phyloP scores from a whole-genome alignment of 2,329 filamentous ascomycete species.

The Fusarium sambucinum region DNA sequence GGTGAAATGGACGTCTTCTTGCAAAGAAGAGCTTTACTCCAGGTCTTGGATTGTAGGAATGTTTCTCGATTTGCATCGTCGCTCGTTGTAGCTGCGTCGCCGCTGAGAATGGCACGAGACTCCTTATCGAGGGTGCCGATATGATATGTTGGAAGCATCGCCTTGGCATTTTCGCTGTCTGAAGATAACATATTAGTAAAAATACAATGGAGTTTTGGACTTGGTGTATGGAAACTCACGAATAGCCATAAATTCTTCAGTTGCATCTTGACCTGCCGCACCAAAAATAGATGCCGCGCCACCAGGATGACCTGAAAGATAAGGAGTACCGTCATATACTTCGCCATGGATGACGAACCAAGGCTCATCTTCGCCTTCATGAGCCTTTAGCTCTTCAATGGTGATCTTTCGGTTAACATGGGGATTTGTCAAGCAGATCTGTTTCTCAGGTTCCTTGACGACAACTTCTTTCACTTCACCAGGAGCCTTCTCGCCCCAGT shows the following conservation, averaged over 20 bases:
- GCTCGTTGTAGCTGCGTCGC: constrained; percentile 51
- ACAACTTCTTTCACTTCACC: constrained; percentile 60
- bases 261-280: constrained; percentile 83
- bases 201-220: no score
- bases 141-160: constrained; percentile 89
- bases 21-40: constrained; percentile 79
- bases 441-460: constrained; percentile 65
- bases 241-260: constrained; percentile 92
- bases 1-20: constrained; percentile 76
- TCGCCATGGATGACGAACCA: constrained; percentile 93
- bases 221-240: constrained; percentile 67
- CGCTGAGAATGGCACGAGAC: constrained; percentile 66
- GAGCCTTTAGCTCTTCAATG: constrained; percentile 77
- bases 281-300: constrained; percentile 86
- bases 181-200: constrained; percentile 44
- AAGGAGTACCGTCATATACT: constrained; percentile 87
- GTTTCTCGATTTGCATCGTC: constrained; percentile 61
- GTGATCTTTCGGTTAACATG: constrained; percentile 72
- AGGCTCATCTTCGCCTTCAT: constrained; percentile 73
- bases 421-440: constrained; percentile 83
- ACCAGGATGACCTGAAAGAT: constrained; percentile 85
- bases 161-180: constrained; percentile 93
- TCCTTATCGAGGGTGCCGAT: constrained; percentile 79
- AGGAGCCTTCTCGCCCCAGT: constrained; percentile 81
- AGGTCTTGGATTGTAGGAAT: constrained; percentile 79